These are phyloP conservation scores for Trametes maxima DNA, from an alignment of 768 basidiomycete genomes.

Conservation along the genomic window DNA sequence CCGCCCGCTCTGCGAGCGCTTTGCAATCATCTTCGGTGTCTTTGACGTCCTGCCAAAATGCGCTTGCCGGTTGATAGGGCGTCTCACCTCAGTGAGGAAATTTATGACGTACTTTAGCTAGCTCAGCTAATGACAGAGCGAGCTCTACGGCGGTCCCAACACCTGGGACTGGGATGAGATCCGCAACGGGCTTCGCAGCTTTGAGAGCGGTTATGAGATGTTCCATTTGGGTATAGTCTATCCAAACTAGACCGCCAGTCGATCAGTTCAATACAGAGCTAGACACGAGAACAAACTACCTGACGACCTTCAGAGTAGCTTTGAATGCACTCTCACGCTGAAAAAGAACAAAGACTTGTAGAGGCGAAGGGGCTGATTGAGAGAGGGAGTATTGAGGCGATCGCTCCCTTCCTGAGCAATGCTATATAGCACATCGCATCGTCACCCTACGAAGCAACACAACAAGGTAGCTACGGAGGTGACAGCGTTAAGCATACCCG, in stretches of 20 bases:
- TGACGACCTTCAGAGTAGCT: no score
- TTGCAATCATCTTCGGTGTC: neutral
- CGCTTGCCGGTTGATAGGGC: no score
- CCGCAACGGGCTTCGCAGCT: neutral
- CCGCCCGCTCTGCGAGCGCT: neutral
- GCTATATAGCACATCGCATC: constrained; percentile 1
- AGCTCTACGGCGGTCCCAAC: neutral
- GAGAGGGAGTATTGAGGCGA: neutral
- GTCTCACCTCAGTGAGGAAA: neutral
- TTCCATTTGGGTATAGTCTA: neutral
- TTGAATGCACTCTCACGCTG: no score
- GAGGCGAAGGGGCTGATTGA: neutral
- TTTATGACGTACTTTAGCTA: neutral
- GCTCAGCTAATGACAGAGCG: neutral
- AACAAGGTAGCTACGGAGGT: constrained; percentile 9
- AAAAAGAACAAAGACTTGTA: neutral
- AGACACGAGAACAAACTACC: no score
- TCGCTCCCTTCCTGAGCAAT: neutral
- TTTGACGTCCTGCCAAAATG: neutral
- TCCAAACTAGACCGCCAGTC: no score
- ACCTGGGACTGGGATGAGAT: neutral
- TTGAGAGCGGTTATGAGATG: neutral
- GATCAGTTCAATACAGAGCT: no score
- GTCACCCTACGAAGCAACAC: neutral
- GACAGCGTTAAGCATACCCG: neutral